These are phyloP conservation scores for Hymenoscyphus repandus DNA, from an alignment of 2,329 filamentous ascomycete species.

Conservation along the genomic window DNA sequence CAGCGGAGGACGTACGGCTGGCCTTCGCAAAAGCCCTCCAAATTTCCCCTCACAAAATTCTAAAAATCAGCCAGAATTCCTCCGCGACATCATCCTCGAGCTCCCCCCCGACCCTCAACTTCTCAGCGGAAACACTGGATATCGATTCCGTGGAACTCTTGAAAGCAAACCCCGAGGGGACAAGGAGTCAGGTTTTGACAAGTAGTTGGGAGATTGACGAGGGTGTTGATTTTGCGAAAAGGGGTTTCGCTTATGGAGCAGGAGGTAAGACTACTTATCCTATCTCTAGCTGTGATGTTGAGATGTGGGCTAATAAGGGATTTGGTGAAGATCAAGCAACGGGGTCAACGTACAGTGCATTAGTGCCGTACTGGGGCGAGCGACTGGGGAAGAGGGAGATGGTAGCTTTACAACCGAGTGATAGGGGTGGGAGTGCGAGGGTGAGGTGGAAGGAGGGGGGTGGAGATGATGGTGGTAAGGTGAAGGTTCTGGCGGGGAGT, in stretches of 20 bases:
- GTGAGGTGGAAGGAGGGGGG: background rate
- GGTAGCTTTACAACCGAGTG: background rate
- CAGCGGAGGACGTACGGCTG: background rate
- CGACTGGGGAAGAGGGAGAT: background rate
- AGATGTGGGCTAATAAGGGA: no score
- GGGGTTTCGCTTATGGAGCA: background rate
- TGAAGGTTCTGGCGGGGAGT: background rate
- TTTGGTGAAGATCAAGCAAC: background rate
- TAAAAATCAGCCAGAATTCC: background rate
- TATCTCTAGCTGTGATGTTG: no score
- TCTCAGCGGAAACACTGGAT: background rate
- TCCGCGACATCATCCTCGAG: background rate
- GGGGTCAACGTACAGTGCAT: background rate
- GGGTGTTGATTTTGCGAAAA: background rate
- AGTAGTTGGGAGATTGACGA: background rate
- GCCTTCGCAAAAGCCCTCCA: background rate
- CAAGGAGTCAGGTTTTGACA: background rate
- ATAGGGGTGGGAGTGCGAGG: background rate
- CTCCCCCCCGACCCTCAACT: background rate
- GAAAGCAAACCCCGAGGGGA: background rate
- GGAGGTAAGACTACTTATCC: no score
- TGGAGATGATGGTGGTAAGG: background rate
- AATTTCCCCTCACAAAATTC: background rate
- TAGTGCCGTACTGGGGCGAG: background rate
- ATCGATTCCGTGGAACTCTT: background rate